These are phyloP conservation scores for Brassica balearica DNA, from an alignment of 441 rosid genomes.

Conservation along the genomic window DNA sequence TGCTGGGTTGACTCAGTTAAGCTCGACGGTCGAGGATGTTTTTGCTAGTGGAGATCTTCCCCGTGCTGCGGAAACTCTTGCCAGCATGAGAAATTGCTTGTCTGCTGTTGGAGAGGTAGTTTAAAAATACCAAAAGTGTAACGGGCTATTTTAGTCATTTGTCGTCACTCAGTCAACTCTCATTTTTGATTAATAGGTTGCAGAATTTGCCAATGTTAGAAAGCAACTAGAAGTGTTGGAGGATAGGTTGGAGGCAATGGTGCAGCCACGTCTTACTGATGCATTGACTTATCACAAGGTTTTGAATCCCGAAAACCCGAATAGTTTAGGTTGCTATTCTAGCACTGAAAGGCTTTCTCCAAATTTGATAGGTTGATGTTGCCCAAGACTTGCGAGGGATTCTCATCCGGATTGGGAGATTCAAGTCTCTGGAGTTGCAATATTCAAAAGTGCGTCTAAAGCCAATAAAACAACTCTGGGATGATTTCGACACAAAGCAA, in stretches of 20 bases:
- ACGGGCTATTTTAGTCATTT: too few relatives aligned
- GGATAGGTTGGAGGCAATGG: constrained; percentile 94
- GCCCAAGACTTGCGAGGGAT: constrained; percentile 96
- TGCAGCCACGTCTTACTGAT: constrained; percentile 95
- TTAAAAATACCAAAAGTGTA: too few relatives aligned
- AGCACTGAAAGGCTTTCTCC: constrained; percentile 22
- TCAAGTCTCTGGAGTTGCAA: constrained; percentile 84
- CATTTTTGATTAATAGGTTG: constrained; percentile 62
- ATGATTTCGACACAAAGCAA: constrained; percentile 78
- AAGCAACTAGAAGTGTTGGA: constrained; percentile 95
- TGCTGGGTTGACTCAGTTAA: constrained; percentile 92
- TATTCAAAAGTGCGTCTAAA: constrained; percentile 91
- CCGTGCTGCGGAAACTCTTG: constrained; percentile 98
- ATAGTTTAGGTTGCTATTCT: constrained; percentile 4
- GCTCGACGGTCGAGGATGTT: constrained; percentile 99
- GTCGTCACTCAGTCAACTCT: not conserved
- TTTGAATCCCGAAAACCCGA: not conserved
- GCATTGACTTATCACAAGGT: constrained; percentile 96
- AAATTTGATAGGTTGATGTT: constrained; percentile 73
- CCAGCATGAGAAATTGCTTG: constrained; percentile 98
- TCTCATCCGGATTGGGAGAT: constrained; percentile 94
- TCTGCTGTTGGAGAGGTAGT: constrained; percentile 97
- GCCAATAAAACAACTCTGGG: constrained; percentile 92
- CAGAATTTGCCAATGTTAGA: constrained; percentile 96
- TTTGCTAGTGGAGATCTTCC: constrained; percentile 99